Evolutionary conservation across 169 alveolate species (phyloP), one percentile per base, ranked within the genome.

Genomic region (Toxoplasma gondii): DNA sequence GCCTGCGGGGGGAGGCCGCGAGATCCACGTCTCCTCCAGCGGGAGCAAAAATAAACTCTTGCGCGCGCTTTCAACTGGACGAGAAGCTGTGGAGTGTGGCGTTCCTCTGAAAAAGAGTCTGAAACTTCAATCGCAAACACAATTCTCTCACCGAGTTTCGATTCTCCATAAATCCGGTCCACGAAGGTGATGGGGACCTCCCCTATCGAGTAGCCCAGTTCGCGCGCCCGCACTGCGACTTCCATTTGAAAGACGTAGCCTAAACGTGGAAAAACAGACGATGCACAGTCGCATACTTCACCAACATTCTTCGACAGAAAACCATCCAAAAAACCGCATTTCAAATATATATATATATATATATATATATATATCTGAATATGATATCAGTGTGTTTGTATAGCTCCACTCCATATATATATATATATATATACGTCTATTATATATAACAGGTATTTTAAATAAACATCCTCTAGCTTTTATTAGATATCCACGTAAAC

Each of bases 231-330:
- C 53, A 98, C 98, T 69, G 98, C 97, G 49, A 98, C 98, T 96
- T 99, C 99, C 99, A 99, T 98, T 96, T 99, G 99, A 96, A 99
- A 99, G 34, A 98, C 99, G 95, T 98, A 99, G 39, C 99, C 99
- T 94, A 91, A n/a, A 41, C 36, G 36, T n/a, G 29, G 44, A 24
- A 45, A 34, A n/a, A 41, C 16, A n/a, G 83, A 22, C 53, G 24
- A 36, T 38, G 38, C n/a, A 64, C 78, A 64, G 27, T 64, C 78
- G 27, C 17, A 64, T 27, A 27, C 78, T 64, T 64, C 78, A 64
- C 78, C 17, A 17, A n/a, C n/a, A n/a, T n/a, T n/a, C n/a, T n/a
- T n/a, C n/a, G n/a, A n/a, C n/a, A n/a, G n/a, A n/a, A n/a, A n/a
- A n/a, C n/a, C n/a, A n/a, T n/a, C n/a, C n/a, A n/a, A n/a, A n/a